phyloP scores from a whole-genome alignment of 2,329 filamentous ascomycete genomes.

The Neonectria magnoliae region DNA sequence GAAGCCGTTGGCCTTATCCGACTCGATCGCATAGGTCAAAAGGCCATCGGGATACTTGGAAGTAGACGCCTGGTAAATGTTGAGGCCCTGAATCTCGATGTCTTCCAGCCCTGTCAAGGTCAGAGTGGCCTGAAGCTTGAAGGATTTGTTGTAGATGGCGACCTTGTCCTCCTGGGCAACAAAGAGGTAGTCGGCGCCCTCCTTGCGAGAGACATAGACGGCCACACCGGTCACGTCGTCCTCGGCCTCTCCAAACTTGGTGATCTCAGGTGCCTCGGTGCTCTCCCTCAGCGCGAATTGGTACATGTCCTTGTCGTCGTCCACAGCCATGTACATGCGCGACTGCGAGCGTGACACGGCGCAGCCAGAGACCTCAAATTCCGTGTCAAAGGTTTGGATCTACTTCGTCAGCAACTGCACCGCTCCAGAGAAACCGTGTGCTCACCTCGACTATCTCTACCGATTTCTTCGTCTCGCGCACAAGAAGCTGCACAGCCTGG shows the following conservation, averaged over 20 bases:
- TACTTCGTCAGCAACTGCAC: conserved; percentile 24
- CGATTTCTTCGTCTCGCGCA: conserved; percentile 42
- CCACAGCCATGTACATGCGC: conserved; percentile 52
- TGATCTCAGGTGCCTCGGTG: conserved; percentile 48
- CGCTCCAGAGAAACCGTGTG: background rate
- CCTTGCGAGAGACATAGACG: conserved; percentile 48
- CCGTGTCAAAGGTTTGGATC: conserved; percentile 55
- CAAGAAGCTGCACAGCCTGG: conserved; percentile 50
- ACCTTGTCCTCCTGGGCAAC: conserved; percentile 52
- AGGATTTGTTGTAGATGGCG: conserved; percentile 50
- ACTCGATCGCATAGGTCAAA: conserved; percentile 54
- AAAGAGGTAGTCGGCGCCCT: conserved; percentile 54
- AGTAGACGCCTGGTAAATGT: conserved; percentile 51
- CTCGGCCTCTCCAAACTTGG: conserved; percentile 47
- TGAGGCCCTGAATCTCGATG: conserved; percentile 55
- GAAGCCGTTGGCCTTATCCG: conserved; percentile 51
- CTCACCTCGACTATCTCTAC: conserved; percentile 52
- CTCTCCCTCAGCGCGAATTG: conserved; percentile 52
- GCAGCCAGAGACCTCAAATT: conserved; percentile 56
- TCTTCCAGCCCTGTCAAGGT: conserved; percentile 51
- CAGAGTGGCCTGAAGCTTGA: conserved; percentile 50
- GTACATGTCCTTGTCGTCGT: conserved; percentile 52
- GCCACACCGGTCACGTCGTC: conserved; percentile 55
- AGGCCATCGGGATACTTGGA: conserved; percentile 50
- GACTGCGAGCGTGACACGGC: conserved; percentile 50